Evolutionary conservation across 2,329 filamentous ascomycete species (phyloP).

Genomic region (Colletotrichum incanum): DNA sequence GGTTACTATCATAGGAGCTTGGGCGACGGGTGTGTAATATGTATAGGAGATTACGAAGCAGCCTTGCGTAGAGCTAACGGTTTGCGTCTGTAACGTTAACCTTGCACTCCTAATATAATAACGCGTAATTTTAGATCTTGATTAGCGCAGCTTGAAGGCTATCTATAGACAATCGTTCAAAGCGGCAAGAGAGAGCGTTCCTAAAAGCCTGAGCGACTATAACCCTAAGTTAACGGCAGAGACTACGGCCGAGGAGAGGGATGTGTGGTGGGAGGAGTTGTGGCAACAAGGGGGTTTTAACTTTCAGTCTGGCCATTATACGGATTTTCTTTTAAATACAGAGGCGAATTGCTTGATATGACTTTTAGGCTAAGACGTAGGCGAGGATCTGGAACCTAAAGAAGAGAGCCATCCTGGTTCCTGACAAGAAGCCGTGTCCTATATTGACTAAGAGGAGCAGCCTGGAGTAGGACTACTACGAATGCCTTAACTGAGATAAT

Average conservation of each 20-base stretch:
- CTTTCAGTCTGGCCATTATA: constrained; percentile 62
- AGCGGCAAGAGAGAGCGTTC: constrained; percentile 60
- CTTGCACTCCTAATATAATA: constrained; percentile 72
- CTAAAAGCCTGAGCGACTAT: constrained; percentile 66
- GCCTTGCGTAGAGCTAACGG: constrained; percentile 52
- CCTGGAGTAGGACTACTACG: constrained; percentile 66
- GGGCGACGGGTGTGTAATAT: constrained; percentile 51
- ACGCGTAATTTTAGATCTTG: constrained; percentile 58
- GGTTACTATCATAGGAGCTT: constrained; percentile 52
- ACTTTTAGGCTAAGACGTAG: constrained; percentile 63
- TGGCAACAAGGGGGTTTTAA: constrained; percentile 64
- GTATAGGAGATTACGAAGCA: constrained; percentile 54
- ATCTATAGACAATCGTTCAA: constrained; percentile 60
- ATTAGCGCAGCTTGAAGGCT: constrained; percentile 59
- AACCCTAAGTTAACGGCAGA: constrained; percentile 62
- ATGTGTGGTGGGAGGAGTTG: constrained; percentile 59
- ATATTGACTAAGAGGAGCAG: constrained; percentile 63
- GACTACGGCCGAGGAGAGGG: constrained; percentile 57
- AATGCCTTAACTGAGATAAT: constrained; percentile 61
- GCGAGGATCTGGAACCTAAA: constrained; percentile 61
- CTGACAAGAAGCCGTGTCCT: constrained; percentile 59
- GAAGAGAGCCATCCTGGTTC: constrained; percentile 63
- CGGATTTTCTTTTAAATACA: constrained; percentile 59
- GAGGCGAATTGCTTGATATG: constrained; percentile 63
- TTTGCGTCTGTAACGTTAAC: constrained; percentile 73